These are phyloP conservation scores for Penicillium sp. DNA, from an alignment of 2,329 filamentous ascomycete genomes.

Conservation along the genomic window DNA sequence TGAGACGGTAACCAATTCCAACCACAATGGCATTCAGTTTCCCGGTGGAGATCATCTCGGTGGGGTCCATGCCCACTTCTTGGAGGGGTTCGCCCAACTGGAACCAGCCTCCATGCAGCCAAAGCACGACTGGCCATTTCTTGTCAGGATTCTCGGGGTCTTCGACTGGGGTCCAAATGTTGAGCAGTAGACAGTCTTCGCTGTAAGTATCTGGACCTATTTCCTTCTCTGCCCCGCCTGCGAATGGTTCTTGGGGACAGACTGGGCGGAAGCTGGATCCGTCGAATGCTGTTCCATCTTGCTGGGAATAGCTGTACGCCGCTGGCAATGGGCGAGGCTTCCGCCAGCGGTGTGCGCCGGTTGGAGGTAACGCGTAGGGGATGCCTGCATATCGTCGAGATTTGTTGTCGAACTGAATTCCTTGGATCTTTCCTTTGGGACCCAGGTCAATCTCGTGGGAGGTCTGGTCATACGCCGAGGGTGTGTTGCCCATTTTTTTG, in stretches of 20 bases:
- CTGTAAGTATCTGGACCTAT: conserved; percentile 29
- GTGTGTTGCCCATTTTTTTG: conserved; percentile 6
- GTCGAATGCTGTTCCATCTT: conserved; percentile 32
- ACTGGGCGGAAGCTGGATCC: conserved; percentile 39
- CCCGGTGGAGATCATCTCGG: conserved; percentile 37
- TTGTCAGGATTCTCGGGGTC: conserved; percentile 6
- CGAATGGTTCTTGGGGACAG: conserved; percentile 43
- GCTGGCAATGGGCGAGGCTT: conserved; percentile 37
- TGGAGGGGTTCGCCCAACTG: conserved; percentile 49
- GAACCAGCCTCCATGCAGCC: conserved; percentile 50
- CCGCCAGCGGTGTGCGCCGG: conserved; percentile 39
- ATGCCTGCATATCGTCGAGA: conserved; percentile 35
- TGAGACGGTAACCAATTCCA: conserved; percentile 51
- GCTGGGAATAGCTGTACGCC: conserved; percentile 29
- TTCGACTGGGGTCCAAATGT: conserved; percentile 49
- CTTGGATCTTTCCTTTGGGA: conserved; percentile 11
- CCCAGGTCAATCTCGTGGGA: conserved; percentile 6
- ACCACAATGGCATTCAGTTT: conserved; percentile 44
- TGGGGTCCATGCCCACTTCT: conserved; percentile 45
- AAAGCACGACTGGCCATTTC: conserved; percentile 35
- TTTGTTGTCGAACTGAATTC: conserved; percentile 21
- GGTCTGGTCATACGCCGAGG: conserved; percentile 5
- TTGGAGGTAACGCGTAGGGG: conserved; percentile 45
- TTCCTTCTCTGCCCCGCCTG: conserved; percentile 16
- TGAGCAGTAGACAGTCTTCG: conserved; percentile 53